Evolutionary conservation across 192 early-diverging fungal genomes (phyloP), one percentile per base, ranked within the genome.

Genomic region (Phlyctochytrium bullatum): DNA sequence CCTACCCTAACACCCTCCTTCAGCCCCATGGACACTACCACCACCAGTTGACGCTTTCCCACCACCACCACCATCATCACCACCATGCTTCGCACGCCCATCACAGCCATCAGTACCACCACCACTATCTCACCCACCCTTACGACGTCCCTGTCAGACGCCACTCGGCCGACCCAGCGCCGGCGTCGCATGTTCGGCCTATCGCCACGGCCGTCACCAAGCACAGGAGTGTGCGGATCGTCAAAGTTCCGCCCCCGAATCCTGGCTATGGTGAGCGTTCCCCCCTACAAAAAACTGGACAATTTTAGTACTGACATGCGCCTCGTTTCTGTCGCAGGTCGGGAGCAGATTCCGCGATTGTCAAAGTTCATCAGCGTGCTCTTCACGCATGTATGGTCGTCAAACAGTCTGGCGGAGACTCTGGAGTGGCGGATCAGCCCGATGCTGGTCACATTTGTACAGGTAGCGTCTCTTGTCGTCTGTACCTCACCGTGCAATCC

Each of bases 311-410:
- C 6, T 47, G 10, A n/a, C n/a, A n/a, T n/a, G n/a, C n/a, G n/a
- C n/a, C n/a, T n/a, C n/a, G n/a, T 47, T 47, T 47, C 20, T 47
- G 6, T 14, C 6, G 20, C 40, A 47, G 40, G 40, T 20, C 40
- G 40, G 20, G 69, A 71, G 17, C 69, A 71, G 40, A 71, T 71
- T 28, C 69, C 69, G 0, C 61, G 69, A 14, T 50, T 71, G 3
- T 31, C 69, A 4, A 27, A 54, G 25, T 71, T 71, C 62, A 71
- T 71, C 12, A 29, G 51, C 56, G 23, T 71, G 4, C 62, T 65
- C n/a, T 33, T 71, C 28, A 52, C 16, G n/a, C 69, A 71, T 33
- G 69, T 71, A 31, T 71, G 69, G 69, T 51, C 33, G 10, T 71
- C 69, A 12, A 63, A 65, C 17, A 65, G 50, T 30, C 69, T 71